These are phyloP conservation scores for Sporisorium graminicola DNA, from an alignment of 1,284 basidiomycete genomes.

Conservation along the genomic window DNA sequence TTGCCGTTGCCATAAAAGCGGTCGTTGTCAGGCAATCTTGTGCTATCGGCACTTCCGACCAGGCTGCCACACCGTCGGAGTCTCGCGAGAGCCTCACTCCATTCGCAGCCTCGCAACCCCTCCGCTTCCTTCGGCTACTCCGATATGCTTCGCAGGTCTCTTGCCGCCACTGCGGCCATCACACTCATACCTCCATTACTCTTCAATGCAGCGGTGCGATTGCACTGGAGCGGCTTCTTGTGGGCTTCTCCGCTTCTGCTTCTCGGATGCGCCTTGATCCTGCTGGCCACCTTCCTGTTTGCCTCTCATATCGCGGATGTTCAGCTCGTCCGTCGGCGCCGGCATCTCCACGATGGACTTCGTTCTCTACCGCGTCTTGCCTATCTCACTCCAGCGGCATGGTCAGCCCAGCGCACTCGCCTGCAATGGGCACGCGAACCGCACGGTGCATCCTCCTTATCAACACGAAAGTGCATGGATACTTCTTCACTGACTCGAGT, in stretches of 20 bases:
- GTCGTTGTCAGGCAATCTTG: not conserved
- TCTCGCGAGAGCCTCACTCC: not conserved
- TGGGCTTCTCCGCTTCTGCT: slow-evolving; percentile 40
- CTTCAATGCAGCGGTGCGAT: slow-evolving; percentile 19
- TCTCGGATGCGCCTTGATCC: slow-evolving; percentile 18
- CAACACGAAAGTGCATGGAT: slow-evolving; percentile 6
- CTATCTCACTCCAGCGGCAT: slow-evolving; percentile 45
- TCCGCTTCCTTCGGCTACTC: not conserved
- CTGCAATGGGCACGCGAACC: slow-evolving; percentile 40
- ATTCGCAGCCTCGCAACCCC: not conserved
- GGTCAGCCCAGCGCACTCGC: slow-evolving; percentile 48
- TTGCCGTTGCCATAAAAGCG: not conserved
- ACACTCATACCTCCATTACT: slow-evolving; percentile 35
- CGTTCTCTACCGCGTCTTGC: slow-evolving; percentile 34
- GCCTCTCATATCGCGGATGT: slow-evolving; percentile 32
- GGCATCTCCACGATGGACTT: slow-evolving; percentile 15
- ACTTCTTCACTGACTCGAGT: slow-evolving; percentile 18
- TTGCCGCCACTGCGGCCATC: slow-evolving; percentile 11
- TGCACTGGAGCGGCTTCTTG: slow-evolving; percentile 29
- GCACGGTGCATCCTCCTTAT: not conserved
- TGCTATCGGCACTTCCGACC: slow-evolving; percentile 16
- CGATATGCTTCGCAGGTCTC: slow-evolving; percentile 14
- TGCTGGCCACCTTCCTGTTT: slow-evolving; percentile 18
- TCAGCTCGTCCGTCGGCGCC: not conserved
- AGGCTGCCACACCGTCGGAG: not conserved